Evolutionary conservation across 2,329 filamentous ascomycete genomes (phyloP).

Genomic region (Neopestalotiopsis clavispora): DNA sequence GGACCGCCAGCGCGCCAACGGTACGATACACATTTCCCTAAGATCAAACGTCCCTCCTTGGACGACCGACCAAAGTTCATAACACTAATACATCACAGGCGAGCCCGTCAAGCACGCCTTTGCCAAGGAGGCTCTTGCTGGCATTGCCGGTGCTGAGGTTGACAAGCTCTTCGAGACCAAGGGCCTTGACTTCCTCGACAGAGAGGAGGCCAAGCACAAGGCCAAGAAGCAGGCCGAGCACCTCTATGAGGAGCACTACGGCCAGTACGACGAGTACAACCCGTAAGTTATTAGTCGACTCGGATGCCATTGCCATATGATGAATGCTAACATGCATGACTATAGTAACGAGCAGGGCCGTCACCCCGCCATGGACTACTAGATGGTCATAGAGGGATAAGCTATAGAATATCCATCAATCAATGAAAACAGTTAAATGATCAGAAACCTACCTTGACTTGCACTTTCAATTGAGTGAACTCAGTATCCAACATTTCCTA

Average conservation of each 20-base stretch:
- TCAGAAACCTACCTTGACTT: neutral
- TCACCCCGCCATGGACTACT: constrained; percentile 5
- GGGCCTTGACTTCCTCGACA: constrained; percentile 65
- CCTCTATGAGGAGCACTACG: constrained; percentile 69
- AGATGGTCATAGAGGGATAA: neutral
- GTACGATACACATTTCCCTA: constrained; percentile 41
- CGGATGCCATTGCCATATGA: no score
- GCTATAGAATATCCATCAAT: neutral
- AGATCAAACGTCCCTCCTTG: no score
- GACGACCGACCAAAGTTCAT: neutral
- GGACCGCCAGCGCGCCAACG: constrained; percentile 73
- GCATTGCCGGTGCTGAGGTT: constrained; percentile 74
- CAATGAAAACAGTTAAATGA: constrained; percentile 12
- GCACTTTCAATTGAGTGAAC: no score
- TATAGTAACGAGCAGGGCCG: constrained; percentile 1
- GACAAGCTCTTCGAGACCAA: constrained; percentile 77
- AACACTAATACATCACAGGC: constrained; percentile 47
- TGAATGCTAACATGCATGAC: neutral
- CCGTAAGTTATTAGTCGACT: constrained; percentile 49
- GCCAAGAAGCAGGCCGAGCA: constrained; percentile 62
- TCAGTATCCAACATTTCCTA: no score
- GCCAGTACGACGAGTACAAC: constrained; percentile 56
- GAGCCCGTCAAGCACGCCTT: constrained; percentile 74
- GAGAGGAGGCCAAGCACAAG: constrained; percentile 61
- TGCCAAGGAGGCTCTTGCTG: constrained; percentile 78